Evolutionary conservation across 495 filamentous ascomycete genomes (phyloP).

Genomic region (Daldinia concentrica): DNA sequence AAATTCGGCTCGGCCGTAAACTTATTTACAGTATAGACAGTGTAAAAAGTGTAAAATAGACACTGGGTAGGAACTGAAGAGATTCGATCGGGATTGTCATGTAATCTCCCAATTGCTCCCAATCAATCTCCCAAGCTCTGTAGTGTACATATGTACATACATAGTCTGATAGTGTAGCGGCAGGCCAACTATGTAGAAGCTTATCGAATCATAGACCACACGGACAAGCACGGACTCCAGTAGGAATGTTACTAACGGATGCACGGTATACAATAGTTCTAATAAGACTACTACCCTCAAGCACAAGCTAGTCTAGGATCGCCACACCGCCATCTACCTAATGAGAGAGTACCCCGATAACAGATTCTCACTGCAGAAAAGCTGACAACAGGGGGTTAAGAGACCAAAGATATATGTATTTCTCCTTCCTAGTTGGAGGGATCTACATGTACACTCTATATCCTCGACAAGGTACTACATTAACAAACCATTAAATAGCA

Average conservation of each 20-base stretch:
- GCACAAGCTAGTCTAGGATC: conserved; percentile 33
- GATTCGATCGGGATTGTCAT: background rate
- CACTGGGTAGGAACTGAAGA: background rate
- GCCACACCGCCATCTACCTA: conserved; percentile 48
- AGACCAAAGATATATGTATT: conserved; percentile 33
- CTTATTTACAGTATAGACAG: background rate
- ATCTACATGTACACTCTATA: conserved; percentile 41
- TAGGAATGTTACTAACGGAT: conserved; percentile 37
- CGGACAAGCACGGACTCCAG: conserved; percentile 39
- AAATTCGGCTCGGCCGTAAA: conserved; percentile 2
- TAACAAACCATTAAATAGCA: conserved; percentile 7
- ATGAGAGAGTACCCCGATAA: conserved; percentile 35
- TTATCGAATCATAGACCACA: conserved; percentile 43
- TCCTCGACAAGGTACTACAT: conserved; percentile 36
- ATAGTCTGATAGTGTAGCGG: background rate
- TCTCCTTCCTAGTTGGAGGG: conserved; percentile 17
- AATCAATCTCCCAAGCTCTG: conserved; percentile 2
- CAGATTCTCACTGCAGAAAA: conserved; percentile 15
- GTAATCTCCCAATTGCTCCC: background rate
- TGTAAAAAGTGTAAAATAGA: no score
- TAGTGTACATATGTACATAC: no score
- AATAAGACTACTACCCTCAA: conserved; percentile 13
- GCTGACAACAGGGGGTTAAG: conserved; percentile 15
- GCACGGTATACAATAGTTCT: conserved; percentile 44
- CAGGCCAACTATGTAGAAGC: conserved; percentile 5